Percentiles rank a stretch among this genome's conserved stretches.
phyloP scores from a whole-genome alignment of 345 rosid genomes.

The Limnanthes douglasii region DNA sequence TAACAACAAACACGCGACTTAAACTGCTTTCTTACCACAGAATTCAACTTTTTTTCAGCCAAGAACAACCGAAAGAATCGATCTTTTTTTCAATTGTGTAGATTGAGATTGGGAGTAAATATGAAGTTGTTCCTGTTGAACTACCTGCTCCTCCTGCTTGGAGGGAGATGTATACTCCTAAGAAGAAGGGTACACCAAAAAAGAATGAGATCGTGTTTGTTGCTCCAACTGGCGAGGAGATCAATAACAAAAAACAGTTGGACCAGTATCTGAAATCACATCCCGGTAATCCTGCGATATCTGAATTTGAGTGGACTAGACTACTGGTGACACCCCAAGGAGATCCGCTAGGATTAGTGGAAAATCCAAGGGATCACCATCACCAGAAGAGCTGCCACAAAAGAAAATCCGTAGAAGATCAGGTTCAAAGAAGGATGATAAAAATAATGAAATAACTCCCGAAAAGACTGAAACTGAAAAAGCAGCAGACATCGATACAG shows the following conservation, averaged over 20 bases:
- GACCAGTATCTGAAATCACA: constrained; percentile 68
- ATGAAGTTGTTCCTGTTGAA: constrained; percentile 55
- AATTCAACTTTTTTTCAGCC: too few species aligned
- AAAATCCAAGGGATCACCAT: constrained; percentile 51
- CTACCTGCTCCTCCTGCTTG: constrained; percentile 74
- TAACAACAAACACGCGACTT: too few species aligned
- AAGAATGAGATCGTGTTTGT: constrained; percentile 57
- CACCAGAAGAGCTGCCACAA: constrained; percentile 43
- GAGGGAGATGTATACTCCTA: constrained; percentile 69
- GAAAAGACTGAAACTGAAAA: constrained; percentile 23
- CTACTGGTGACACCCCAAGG: constrained; percentile 87
- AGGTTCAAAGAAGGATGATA: constrained; percentile 31
- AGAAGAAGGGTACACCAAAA: constrained; percentile 44
- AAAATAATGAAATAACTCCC: constrained; percentile 17
- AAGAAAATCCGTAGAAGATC: constrained; percentile 43
- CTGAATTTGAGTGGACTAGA: constrained; percentile 93
- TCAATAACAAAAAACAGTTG: constrained; percentile 43
- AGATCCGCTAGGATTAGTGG: constrained; percentile 73
- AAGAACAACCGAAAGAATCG: too few species aligned
- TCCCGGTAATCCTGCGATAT: constrained; percentile 48
- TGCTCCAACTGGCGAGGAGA: constrained; percentile 79
- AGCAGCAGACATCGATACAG: too few species aligned
- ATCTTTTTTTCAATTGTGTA: too few species aligned
- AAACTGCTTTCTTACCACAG: too few species aligned
- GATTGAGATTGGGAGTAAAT: constrained; percentile 25